These are phyloP conservation scores for Mycena galericulata DNA, from an alignment of 768 basidiomycete genomes.

Conservation along the genomic window DNA sequence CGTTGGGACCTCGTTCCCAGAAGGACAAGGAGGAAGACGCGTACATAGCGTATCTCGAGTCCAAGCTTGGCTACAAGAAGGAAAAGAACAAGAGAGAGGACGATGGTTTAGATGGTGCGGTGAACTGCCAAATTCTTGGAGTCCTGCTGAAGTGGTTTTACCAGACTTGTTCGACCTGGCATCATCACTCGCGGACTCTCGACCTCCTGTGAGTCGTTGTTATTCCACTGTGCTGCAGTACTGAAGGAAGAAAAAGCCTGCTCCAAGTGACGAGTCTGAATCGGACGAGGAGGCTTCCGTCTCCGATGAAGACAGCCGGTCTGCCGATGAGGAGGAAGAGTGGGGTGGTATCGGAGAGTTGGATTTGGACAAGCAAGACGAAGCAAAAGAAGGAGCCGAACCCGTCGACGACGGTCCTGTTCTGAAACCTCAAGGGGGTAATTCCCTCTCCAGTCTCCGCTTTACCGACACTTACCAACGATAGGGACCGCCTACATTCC, in stretches of 20 bases:
- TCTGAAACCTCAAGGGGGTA: slow-evolving; percentile 21
- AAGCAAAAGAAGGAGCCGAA: slow-evolving; percentile 37
- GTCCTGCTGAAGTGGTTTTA: slow-evolving; percentile 3
- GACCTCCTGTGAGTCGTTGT: neutral
- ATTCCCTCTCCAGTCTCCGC: neutral
- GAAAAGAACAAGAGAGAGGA: slow-evolving; percentile 64
- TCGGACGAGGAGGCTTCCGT: neutral
- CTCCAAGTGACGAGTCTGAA: slow-evolving; percentile 5
- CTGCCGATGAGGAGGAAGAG: slow-evolving; percentile 45
- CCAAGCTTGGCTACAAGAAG: slow-evolving; percentile 72
- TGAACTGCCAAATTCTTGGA: neutral
- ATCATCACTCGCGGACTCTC: slow-evolving; percentile 47
- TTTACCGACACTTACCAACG: slow-evolving; percentile 13
- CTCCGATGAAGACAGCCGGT: slow-evolving; percentile 28
- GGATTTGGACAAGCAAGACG: slow-evolving; percentile 29
- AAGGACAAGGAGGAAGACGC: slow-evolving; percentile 80
- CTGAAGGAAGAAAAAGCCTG: slow-evolving; percentile 24
- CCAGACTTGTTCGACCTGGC: slow-evolving; percentile 69
- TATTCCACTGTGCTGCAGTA: neutral
- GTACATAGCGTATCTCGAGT: slow-evolving; percentile 88
- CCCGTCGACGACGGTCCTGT: slow-evolving; percentile 28
- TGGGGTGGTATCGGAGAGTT: slow-evolving; percentile 46
- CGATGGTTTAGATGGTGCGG: slow-evolving; percentile 88
- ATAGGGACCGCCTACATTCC: slow-evolving; percentile 77
- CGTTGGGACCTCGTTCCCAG: slow-evolving; percentile 43